Evolutionary conservation across 257 asterid genomes (phyloP).

Genomic region (Salvia hispanica): DNA sequence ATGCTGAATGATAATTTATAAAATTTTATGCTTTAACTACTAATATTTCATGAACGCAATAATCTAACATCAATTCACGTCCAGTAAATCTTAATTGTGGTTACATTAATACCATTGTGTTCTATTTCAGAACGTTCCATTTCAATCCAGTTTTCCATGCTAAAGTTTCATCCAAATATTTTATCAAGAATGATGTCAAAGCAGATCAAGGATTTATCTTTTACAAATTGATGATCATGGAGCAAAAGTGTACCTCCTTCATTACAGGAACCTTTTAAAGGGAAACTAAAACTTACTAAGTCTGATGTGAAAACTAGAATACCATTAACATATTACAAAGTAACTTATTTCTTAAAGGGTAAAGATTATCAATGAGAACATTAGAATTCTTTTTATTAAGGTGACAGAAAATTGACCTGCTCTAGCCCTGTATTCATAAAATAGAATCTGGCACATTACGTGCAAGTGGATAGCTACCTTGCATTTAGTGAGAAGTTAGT

Average conservation of each 20-base stretch:
- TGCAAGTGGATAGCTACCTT: conserved; percentile 50
- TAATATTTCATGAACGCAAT: conserved; percentile 1
- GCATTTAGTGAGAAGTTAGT: conserved; percentile 69
- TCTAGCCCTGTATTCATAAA: conserved; percentile 5
- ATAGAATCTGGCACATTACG: conserved; percentile 9
- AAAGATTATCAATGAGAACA: not conserved
- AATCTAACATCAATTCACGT: conserved; percentile 16
- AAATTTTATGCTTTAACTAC: conserved; percentile 11
- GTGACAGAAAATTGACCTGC: not conserved
- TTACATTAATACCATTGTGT: conserved; percentile 7
- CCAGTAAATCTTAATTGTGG: conserved; percentile 6
- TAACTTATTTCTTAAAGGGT: conserved; percentile 7
- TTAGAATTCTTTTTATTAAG: not conserved
- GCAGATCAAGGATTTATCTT: conserved; percentile 8
- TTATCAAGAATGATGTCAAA: conserved; percentile 8
- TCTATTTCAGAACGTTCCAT: not conserved
- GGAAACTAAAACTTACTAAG: not conserved
- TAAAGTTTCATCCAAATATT: not conserved
- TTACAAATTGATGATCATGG: conserved; percentile 4
- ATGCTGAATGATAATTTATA: conserved; percentile 13
- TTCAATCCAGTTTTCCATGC: conserved; percentile 19
- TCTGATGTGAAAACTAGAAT: conserved; percentile 5
- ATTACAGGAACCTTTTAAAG: conserved; percentile 18
- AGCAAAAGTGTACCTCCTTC: conserved; percentile 1
- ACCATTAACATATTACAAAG: conserved; percentile 4